Evolutionary conservation across 306 rosid species (phyloP), one percentile per base, ranked within the genome.

Genomic region (Argentina anserina): DNA sequence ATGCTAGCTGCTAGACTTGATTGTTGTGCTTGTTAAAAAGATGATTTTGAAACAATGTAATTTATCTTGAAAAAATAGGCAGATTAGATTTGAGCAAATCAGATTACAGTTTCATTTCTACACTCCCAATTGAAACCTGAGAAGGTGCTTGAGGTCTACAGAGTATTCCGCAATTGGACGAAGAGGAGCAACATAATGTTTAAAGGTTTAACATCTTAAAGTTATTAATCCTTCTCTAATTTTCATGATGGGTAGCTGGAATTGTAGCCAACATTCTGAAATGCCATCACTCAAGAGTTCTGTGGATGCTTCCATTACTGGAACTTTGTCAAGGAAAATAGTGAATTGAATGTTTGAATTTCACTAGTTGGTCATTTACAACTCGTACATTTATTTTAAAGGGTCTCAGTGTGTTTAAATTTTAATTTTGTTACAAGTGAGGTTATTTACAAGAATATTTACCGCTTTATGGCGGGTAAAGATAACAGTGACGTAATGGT

Each of bases 1-100:
- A 42, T 58, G 43, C 68, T 71, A 77, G 66, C 72, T 20, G 31
- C 23, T 49, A 2, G n/a, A 46, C n/a, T 47, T 13, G 36, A 61
- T 70, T 29, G 25, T 26, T 49, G 33, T 56, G 79, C 14, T 28
- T 4, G 6, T 6, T 53, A 31, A n/a, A 34, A 33, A 21, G 26
- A 15, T n/a, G 43, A 20, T 23, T 70, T 41, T 61, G 67, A 15
- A 50, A 39, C 25, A 33, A 7, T 49, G 60, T 49, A 68, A 29
- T 67, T 41, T 7, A 67, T 45, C 34, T 9, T 5, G 9, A 18
- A 18, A 31, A 25, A 46, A 46, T 45, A 29, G 14, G 26, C n/a
- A 21, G 2, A 42, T 56, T 4, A 46, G 65, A n/a, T 18, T 59
- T 62, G 47, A 63, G 39, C 68, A 36, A 37, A 37, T 63, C 9